Base-by-base conservation (phyloP, 768 basidiomycete species). In the Lactarius deliciosus region DNA sequence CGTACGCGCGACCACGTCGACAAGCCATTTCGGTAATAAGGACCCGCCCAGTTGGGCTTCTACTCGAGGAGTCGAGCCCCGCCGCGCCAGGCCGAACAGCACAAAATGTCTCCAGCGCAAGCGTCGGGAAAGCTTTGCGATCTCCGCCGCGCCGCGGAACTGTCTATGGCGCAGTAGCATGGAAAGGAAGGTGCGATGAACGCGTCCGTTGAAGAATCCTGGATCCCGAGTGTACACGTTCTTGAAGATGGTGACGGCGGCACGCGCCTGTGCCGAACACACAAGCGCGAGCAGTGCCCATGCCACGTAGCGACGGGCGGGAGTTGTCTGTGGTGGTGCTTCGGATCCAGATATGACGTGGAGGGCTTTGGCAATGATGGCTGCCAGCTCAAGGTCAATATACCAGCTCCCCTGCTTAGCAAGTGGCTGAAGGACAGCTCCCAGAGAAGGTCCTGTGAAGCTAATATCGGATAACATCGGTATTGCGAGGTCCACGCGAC, bases 81-180 rank as follows among this genome's bases (percentile, higher is more conserved):
- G 59, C 16, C n/a, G 53, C 18, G 61, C 40, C 40, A 69, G 60
- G 16, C 61, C 60, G 9, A 74, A 28, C 3, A 74, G 56, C 5
- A 81, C 67, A 54, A 77, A 77, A 2, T 75, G 75, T 18, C 77
- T 76, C 68, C 81, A 76, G 38, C 74, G 71, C 6, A 68, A 64
- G 6, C 64, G 69, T 1, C 73, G 72, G 20, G 66, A 40, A 69
- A 68, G 56, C 45, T 55, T 15, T 56, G 68, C 47, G 72, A 70
- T 55, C 75, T 70, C 45, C 32, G 74, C 63, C 4, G 81, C 82
- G 13, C 76, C 68, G 13, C 69, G 63, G 61, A 79, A 75, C 61
- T 82, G 78, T 25, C 82, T 78, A 60, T 75, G 76, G 6, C 73
- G 75, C 36, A 86, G 70, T 15, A 89, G 73, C 2, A 73, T 71